Evolutionary conservation across 108 stramenopile species (phyloP), one percentile per base, ranked within the genome.

Genomic region (Aurantiochytrium sp.): DNA sequence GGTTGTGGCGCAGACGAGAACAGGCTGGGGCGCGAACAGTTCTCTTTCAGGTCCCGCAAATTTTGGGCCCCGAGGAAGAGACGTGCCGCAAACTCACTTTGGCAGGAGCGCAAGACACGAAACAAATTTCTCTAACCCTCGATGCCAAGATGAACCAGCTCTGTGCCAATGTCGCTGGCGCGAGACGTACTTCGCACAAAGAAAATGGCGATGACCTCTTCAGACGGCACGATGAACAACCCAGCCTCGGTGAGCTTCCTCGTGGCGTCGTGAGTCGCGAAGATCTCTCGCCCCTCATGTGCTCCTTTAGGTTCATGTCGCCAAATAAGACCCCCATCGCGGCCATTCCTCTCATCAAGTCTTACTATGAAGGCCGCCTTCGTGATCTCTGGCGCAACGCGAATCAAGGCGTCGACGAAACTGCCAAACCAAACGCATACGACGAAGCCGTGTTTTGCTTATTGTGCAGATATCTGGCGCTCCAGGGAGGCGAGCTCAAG

Each of bases 401-500:
- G 35, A 69, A 69, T 23, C 64, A 14, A 8, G 64, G 25, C 42
- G 64, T 69, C 35, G 64, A 69, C 18, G 64, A 69, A 18, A 18
- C 14, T 18, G 64, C 25, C 3, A 18, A 69, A 6, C 5, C 64
- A 8, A 28, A 69, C 42, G 64, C 64, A 12, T 69, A 69, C 42
- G 64, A 72, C 55, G 55, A 87, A 87, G 69, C 72, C 19, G 83
- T 92, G 12, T 92, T 91, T 44, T 64, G 90, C 44, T 76, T 90
- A 16, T 53, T 92, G 29, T 55, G 88, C n/a, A 89, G 92, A 72
- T 92, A 92, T 60, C 90, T 91, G 57, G 90, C 89, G 19, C 25
- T 92, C 14, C 72, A 91, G 73, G 94, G 94, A 55, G 94, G 92
- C 3, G 64, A 69, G 64, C 42, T 69, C 35, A 69, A 69, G 64